Base-by-base conservation (phyloP, 225 moss, liverwort and hornwort species). In the Antitrichia curtipendula region DNA sequence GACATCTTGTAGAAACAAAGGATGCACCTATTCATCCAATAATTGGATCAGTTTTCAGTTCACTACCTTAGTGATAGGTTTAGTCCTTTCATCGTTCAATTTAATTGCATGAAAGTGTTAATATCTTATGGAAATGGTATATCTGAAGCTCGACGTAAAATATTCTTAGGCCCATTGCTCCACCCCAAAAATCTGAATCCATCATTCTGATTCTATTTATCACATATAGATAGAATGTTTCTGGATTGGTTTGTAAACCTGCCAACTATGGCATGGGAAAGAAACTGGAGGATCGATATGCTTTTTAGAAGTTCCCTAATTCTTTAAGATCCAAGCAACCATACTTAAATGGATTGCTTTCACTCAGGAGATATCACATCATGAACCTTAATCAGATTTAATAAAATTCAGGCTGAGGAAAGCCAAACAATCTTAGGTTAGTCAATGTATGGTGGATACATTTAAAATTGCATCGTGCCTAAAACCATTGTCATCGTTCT, bases 401-500 rank as follows among this genome's bases (percentile, higher is more conserved):
- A 20, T 19, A 10, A 27, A 53, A 54, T 29, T 53, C 40, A 13
- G 38, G 29, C 0, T 29, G 1, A 29, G 6, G 19, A 53, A 82
- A 32, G 18, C 18, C 38, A 50, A 65, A 18, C 6, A 52, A 52
- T 50, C 49, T 65, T 65, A 27, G 12, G n/a, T 6, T 12, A 27
- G 8, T 75, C 8, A 20, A 52, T 52, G 8, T 5, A 23, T 7
- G 7, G 22, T 66, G 21, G 20, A 0, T n/a, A 6, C 21, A 20
- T n/a, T 5, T 3, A 20, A n/a, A n/a, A 66, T 66, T 2, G 1
- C n/a, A 5, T 22, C 11, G 0, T 12, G 1, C 12, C 12, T n/a
- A 66, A 21, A 66, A n/a, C 6, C 0, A 0, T 22, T 12, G 38
- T 68, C 22, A n/a, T 68, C 22, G 38, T 22, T n/a, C 12, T 68